These are phyloP conservation scores for Bretschneidera sinensis DNA, from an alignment of 345 rosid genomes.

Conservation along the genomic window DNA sequence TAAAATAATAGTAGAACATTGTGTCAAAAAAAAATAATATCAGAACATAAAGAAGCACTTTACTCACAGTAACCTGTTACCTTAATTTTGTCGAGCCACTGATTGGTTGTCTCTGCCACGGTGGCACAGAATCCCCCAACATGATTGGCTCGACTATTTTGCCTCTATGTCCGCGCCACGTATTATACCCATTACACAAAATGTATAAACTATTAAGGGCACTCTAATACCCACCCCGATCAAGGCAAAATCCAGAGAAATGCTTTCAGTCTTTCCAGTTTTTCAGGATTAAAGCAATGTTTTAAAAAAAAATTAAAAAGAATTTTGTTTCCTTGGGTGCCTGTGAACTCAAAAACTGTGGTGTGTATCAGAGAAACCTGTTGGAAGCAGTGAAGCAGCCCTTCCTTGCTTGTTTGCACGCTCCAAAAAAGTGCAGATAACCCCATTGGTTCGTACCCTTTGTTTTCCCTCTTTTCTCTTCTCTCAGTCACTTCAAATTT, in stretches of 20 bases:
- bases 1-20: no score
- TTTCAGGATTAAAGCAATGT: no score
- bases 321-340: neutral
- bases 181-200: slow-evolving; percentile 9
- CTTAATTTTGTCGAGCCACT: slow-evolving; percentile 52
- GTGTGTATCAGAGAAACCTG: slow-evolving; percentile 22
- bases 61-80: slow-evolving; percentile 19
- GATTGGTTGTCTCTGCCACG: slow-evolving; percentile 44
- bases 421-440: slow-evolving; percentile 18
- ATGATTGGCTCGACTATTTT: slow-evolving; percentile 36
- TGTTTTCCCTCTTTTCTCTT: neutral
- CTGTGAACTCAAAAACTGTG: slow-evolving; percentile 8
- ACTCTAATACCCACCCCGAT: slow-evolving; percentile 12
- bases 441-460: slow-evolving; percentile 29
- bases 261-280: neutral
- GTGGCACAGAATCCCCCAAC: slow-evolving; percentile 22
- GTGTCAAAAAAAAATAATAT: no score
- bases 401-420: slow-evolving; percentile 10
- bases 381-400: slow-evolving; percentile 12
- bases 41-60: neutral
- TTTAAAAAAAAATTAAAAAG: neutral
- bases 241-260: neutral
- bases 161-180: neutral
- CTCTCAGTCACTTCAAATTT: slow-evolving; percentile 15
- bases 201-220: slow-evolving; percentile 22